Base-by-base conservation (phyloP, 495 filamentous ascomycete species). In the Aspergillus nanangensis region DNA sequence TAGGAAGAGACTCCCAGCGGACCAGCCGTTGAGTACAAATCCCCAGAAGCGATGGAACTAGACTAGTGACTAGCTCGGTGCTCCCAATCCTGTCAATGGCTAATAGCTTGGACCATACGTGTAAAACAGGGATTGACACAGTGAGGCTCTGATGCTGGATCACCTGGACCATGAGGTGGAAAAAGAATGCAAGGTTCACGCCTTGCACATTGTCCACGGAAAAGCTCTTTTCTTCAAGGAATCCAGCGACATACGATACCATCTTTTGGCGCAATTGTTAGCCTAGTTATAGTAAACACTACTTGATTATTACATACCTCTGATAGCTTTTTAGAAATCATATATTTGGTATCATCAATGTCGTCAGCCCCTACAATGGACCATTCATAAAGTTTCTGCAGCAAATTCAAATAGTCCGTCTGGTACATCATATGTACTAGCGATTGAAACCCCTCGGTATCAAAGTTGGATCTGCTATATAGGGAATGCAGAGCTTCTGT, bases 111-210 rank as follows among this genome's bases (percentile, higher is more conserved):
- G 82, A 86, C 90, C 90, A 97, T 8, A 85, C 79, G 56, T 93
- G 86, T n/a, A 99, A 67, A 24, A 89, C 81, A 4, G 94, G 90
- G 45, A 96, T 95, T 7, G 93, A 95, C 5, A 97, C 85, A 9
- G 88, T 82, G 14, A 99, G 76, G 62, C 93, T 97, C 54, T 83
- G 81, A 66, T 87, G 88, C 40, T 86, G 87, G 45, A 90, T 76
- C 52, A 96, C 82, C 35, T 72, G 72, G 54, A 93, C 77, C 52
- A 95, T 76, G 37, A 98, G 77, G 27, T 85, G 77, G 53, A 97
- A 74, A 57, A 96, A 87, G 21, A 78, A 79, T n/a, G 80, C 76
- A 11, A 93, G 67, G 62, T 93, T 84, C 51, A 80, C 70, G 17
- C 76, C 74, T 20, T 60, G 52, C 35, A 60, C 61, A 37, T 49